A percentile compares a stretch with the other conserved stretches of the same genome.
These are phyloP conservation scores for Musa itinerans DNA, from an alignment of 176 grass and related monocot species.

Conservation along the genomic window DNA sequence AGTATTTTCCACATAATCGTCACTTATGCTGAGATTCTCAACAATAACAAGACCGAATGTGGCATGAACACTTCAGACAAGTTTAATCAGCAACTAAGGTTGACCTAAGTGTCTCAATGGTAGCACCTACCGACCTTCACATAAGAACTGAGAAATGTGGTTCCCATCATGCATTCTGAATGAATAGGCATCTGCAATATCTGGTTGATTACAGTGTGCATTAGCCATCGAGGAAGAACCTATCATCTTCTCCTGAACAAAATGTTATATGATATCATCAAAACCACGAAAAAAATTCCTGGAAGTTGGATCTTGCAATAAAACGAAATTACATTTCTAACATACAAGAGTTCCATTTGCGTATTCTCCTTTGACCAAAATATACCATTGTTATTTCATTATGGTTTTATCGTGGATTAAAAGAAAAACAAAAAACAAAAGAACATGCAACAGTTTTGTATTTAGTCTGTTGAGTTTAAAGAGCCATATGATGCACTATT, in stretches of 20 bases:
- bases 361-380: too few species aligned
- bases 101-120: background rate
- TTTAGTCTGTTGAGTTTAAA: background rate
- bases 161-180: conserved; percentile 49
- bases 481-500: background rate
- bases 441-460: background rate
- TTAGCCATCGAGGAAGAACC: conserved; percentile 29
- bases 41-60: background rate
- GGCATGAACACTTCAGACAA: background rate
- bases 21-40: background rate
- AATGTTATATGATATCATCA: background rate
- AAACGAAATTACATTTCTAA: background rate
- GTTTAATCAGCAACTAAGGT: background rate
- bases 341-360: background rate
- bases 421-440: background rate
- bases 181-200: conserved; percentile 38
- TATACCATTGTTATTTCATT: too few species aligned
- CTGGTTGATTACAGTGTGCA: conserved; percentile 35
- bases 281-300: background rate
- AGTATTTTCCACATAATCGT: too few species aligned
- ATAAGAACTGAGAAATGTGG: conserved; percentile 45
- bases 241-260: conserved; percentile 60
- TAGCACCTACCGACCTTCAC: conserved; percentile 34
- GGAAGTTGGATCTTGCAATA: background rate
- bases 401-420: too few species aligned